phyloP scores from a whole-genome alignment of 306 rosid species.

The Ziziphus jujuba region DNA sequence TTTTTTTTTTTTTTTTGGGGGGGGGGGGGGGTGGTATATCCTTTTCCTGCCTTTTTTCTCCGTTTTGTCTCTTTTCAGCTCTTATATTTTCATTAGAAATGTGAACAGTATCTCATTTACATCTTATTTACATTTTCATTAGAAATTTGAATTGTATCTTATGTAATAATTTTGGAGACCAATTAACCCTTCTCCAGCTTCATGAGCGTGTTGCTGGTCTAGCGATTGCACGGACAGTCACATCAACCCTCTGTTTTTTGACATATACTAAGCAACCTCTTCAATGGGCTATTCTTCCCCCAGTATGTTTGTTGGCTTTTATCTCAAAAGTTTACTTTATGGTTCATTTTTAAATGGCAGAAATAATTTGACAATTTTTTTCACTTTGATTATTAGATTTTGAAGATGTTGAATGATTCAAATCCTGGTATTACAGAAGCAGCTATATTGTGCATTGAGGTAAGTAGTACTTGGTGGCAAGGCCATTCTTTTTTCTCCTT shows the following conservation, averaged over 20 bases:
- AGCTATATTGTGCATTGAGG: conserved; percentile 91
- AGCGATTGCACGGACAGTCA: conserved; percentile 93
- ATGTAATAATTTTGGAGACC: too few relatives aligned
- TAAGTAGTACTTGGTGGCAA: conserved; percentile 19
- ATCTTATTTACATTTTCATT: too few relatives aligned
- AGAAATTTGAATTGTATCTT: too few relatives aligned
- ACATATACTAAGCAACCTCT: conserved; percentile 88
- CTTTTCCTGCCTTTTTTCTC: too few relatives aligned
- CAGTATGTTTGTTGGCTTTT: conserved; percentile 53
- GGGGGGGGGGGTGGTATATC: too few relatives aligned
- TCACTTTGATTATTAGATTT: conserved; percentile 52
- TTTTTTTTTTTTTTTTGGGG: too few relatives aligned
- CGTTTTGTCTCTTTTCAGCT: too few relatives aligned
- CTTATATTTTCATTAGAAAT: too few relatives aligned
- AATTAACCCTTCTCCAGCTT: conserved; percentile 91
- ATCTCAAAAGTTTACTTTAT: background rate
- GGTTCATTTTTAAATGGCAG: conserved; percentile 5
- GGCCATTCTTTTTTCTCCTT: conserved; percentile 7
- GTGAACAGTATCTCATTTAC: too few relatives aligned
- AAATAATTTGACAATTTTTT: conserved; percentile 18
- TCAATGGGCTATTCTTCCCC: conserved; percentile 88
- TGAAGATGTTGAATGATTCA: conserved; percentile 88
- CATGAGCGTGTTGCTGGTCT: conserved; percentile 93
- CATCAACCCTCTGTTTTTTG: conserved; percentile 87
- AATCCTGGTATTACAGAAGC: conserved; percentile 90